phyloP scores from a whole-genome alignment of 2,329 filamentous ascomycete species.

The Colletotrichum kahawae region DNA sequence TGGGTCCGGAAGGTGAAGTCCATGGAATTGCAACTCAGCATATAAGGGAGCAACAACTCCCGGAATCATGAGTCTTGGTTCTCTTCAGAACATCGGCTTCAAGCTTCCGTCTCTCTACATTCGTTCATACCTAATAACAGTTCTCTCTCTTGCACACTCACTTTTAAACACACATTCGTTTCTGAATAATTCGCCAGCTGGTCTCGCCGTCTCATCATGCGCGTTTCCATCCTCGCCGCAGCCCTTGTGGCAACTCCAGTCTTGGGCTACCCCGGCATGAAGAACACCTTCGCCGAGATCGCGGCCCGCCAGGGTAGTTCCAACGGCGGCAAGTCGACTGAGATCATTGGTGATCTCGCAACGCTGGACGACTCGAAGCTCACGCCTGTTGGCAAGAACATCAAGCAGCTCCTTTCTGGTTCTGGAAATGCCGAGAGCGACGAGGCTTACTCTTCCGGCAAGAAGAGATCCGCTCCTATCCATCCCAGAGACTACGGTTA shows the following conservation, averaged over 20 bases:
- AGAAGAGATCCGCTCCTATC: not conserved
- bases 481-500: not conserved
- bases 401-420: constrained; percentile 27
- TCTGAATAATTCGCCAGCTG: not conserved
- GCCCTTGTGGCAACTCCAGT: constrained; percentile 9
- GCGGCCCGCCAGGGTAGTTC: not conserved
- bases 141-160: not conserved
- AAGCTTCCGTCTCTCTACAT: not conserved
- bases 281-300: constrained; percentile 21
- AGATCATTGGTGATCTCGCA: constrained; percentile 42
- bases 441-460: constrained; percentile 16
- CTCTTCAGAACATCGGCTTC: not conserved
- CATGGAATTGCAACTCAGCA: not conserved
- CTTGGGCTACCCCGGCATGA: constrained; percentile 23
- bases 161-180: not conserved
- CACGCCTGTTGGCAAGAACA: constrained; percentile 35
- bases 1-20: not conserved
- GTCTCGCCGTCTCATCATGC: constrained; percentile 7
- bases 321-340: constrained; percentile 2
- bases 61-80: not conserved
- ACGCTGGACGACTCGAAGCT: constrained; percentile 32
- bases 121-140: not conserved
- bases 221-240: constrained; percentile 5
- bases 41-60: not conserved
- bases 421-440: constrained; percentile 29